Percentiles rank a stretch among this genome's conserved stretches.
Evolutionary conservation across 495 filamentous ascomycete genomes (phyloP).

Genomic region (Lasiosphaeria ovina): DNA sequence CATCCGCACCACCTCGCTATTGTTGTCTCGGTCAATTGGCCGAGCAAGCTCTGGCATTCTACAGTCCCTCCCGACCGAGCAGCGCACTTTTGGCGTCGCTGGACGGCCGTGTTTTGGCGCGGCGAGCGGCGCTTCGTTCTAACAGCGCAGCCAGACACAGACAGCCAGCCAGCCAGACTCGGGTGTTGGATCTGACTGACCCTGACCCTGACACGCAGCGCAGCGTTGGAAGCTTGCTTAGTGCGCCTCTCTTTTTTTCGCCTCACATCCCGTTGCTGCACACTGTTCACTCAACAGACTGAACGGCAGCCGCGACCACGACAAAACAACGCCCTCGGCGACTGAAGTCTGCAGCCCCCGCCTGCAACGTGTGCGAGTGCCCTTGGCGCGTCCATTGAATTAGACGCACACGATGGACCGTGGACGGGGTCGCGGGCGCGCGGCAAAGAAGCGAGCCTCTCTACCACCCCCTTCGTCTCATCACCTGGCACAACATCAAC

Average conservation of each 20-base stretch:
- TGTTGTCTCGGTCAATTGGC: constrained; percentile 12
- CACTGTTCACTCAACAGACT: constrained; percentile 4
- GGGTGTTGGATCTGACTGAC: constrained; percentile 4
- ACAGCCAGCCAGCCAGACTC: constrained; percentile 13
- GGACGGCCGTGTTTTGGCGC: background rate
- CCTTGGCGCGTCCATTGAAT: constrained; percentile 18
- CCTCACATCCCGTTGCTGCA: constrained; percentile 22
- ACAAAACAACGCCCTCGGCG: background rate
- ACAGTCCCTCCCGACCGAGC: background rate
- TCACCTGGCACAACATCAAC: constrained; percentile 5
- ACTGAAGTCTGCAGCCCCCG: background rate
- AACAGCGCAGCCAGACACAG: constrained; percentile 5
- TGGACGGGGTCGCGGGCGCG: constrained; percentile 32
- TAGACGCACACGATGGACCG: constrained; percentile 28
- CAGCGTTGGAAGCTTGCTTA: constrained; percentile 30
- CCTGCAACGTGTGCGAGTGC: constrained; percentile 8
- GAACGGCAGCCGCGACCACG: background rate
- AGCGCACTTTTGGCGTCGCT: background rate
- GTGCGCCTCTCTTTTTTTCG: constrained; percentile 35
- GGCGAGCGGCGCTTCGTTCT: background rate
- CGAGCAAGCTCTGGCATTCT: background rate
- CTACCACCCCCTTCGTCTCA: constrained; percentile 14
- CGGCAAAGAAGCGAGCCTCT: constrained; percentile 31
- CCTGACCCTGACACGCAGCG: constrained; percentile 32
- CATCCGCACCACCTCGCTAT: constrained; percentile 7